A percentile compares a stretch with the other conserved stretches of the same genome.
phyloP scores from a whole-genome alignment of 192 early-diverging fungal species.

The Umbelopsis sp. region DNA sequence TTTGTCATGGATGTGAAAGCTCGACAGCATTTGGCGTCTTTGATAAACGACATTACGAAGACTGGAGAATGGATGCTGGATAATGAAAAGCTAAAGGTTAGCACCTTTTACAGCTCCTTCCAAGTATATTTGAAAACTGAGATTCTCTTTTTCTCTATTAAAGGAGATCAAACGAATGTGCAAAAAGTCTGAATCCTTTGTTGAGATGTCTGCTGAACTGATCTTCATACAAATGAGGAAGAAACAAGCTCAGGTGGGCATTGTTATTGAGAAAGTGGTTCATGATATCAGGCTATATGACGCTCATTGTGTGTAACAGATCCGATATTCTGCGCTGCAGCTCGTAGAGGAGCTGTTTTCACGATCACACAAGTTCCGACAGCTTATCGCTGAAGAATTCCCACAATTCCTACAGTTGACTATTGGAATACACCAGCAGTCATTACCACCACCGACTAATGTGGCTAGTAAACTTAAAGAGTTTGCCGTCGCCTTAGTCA shows the following conservation, averaged over 20 bases:
- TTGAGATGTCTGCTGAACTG: slow-evolving; percentile 39
- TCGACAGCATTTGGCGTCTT: slow-evolving; percentile 23
- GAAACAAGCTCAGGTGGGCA: slow-evolving; percentile 54
- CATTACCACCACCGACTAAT: slow-evolving; percentile 52
- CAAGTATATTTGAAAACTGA: neutral
- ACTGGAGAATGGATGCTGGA: slow-evolving; percentile 37
- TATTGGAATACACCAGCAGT: slow-evolving; percentile 55
- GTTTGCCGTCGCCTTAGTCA: slow-evolving; percentile 50
- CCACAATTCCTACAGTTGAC: slow-evolving; percentile 56
- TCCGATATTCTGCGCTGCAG: slow-evolving; percentile 63
- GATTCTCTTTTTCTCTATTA: neutral
- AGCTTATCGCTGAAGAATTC: slow-evolving; percentile 49
- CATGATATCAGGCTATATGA: neutral
- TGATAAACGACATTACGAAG: slow-evolving; percentile 30
- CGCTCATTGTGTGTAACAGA: slow-evolving; percentile 29
- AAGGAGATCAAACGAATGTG: slow-evolving; percentile 49
- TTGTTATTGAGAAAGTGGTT: neutral
- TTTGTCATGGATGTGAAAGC: slow-evolving; percentile 38
- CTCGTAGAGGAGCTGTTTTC: slow-evolving; percentile 60
- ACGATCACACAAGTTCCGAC: slow-evolving; percentile 67
- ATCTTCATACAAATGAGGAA: slow-evolving; percentile 48
- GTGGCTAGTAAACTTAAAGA: slow-evolving; percentile 52
- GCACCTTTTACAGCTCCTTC: neutral
- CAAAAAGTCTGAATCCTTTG: slow-evolving; percentile 45
- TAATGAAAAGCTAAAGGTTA: slow-evolving; percentile 28